Conservation (phyloP, 1,284 basidiomycete species). For the Lignosus rhinocerotis region DNA sequence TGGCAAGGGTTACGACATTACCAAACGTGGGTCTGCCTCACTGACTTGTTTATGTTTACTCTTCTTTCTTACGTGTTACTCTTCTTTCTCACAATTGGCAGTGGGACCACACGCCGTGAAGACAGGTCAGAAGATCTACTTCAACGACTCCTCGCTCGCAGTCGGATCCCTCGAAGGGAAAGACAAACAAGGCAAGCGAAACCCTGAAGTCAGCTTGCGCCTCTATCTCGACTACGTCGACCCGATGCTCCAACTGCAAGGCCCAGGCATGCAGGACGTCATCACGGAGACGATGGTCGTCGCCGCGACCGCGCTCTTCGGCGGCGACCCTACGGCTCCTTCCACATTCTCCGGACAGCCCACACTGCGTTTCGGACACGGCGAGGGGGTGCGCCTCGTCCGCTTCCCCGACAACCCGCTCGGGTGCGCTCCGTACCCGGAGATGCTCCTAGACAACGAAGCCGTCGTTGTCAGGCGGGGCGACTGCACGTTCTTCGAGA, state of each 20-base stretch:
- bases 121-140: conserved; percentile 77
- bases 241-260: conserved; percentile 41
- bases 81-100: conserved; percentile 31
- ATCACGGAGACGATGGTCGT: conserved; percentile 49
- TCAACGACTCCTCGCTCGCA: conserved; percentile 72
- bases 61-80: neutral
- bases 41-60: neutral
- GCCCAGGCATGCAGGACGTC: conserved; percentile 35
- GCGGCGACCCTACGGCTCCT: conserved; percentile 52
- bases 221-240: conserved; percentile 57
- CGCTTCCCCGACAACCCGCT: conserved; percentile 49
- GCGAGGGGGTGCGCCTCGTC: conserved; percentile 52
- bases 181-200: conserved; percentile 14
- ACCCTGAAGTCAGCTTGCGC: conserved; percentile 53
- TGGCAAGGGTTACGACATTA: conserved; percentile 83
- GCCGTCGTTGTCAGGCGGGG: conserved; percentile 67
- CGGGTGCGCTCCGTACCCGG: conserved; percentile 61
- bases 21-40: conserved; percentile 58
- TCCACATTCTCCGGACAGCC: conserved; percentile 23
- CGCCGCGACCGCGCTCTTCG: conserved; percentile 73
- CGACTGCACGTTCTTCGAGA: conserved; percentile 81
- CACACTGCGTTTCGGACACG: conserved; percentile 46
- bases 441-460: conserved; percentile 44
- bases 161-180: conserved; percentile 34
- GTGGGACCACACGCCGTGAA: conserved; percentile 84